Percentiles rank a stretch among this genome's conserved stretches.
Evolutionary conservation across 2,329 filamentous ascomycete species (phyloP).

Genomic region (Colletotrichum chlorophyti): DNA sequence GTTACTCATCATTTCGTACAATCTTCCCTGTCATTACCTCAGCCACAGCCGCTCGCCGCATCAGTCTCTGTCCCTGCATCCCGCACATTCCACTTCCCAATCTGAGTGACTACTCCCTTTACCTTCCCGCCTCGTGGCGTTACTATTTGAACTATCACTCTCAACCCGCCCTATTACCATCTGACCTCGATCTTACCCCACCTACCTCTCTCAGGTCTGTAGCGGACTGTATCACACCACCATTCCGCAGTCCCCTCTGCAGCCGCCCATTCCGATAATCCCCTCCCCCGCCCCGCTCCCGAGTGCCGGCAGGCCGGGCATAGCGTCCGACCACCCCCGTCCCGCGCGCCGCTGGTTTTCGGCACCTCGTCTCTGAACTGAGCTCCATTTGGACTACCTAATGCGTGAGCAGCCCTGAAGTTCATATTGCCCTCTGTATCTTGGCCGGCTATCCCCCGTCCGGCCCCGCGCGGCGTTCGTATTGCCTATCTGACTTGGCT

Average conservation of each 20-base stretch:
- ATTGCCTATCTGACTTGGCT: neutral
- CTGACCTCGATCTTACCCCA: neutral
- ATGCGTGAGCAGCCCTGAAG: conserved; percentile 1
- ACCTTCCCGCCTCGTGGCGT: neutral
- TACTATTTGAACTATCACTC: neutral
- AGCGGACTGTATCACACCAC: neutral
- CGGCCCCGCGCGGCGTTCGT: neutral
- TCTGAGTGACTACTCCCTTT: neutral
- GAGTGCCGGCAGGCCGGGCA: neutral
- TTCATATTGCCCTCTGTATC: too few species aligned
- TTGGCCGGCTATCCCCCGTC: too few species aligned
- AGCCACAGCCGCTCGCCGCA: neutral
- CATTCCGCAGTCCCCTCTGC: neutral
- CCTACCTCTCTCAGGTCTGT: neutral
- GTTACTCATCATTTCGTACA: conserved; percentile 11
- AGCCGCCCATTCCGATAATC: neutral
- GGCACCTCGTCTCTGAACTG: neutral
- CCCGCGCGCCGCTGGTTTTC: neutral
- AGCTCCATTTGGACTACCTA: neutral
- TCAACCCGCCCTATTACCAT: neutral
- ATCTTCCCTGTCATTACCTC: neutral
- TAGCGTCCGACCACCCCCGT: too few species aligned
- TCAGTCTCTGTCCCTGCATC: neutral
- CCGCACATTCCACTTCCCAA: neutral
- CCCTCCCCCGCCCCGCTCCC: neutral